phyloP scores from a whole-genome alignment of 2,329 filamentous ascomycete species.

The Dichotomopilus funicola region DNA sequence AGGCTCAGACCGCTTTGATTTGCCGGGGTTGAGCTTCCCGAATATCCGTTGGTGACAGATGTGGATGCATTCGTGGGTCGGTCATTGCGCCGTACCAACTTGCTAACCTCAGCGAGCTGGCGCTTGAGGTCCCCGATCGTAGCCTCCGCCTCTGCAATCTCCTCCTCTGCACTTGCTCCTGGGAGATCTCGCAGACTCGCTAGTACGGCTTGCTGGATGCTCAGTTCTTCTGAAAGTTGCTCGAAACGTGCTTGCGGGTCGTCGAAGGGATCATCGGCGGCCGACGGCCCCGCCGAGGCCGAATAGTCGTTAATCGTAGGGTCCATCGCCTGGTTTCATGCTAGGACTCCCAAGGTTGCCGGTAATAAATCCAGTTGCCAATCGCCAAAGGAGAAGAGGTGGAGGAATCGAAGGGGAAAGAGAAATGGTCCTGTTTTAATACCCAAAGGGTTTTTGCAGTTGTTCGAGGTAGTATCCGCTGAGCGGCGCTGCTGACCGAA shows the following conservation, averaged over 20 bases:
- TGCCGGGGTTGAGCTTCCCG: constrained; percentile 5
- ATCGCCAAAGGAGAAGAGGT: too few relatives aligned
- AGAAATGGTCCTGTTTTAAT: too few relatives aligned
- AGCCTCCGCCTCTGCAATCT: constrained; percentile 25
- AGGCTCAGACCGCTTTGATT: background rate
- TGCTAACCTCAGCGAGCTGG: constrained; percentile 21
- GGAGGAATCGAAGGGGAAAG: too few relatives aligned
- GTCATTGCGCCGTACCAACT: background rate
- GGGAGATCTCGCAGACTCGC: constrained; percentile 34
- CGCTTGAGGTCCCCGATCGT: constrained; percentile 27
- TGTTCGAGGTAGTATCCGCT: too few relatives aligned
- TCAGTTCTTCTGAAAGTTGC: constrained; percentile 36
- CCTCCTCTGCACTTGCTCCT: constrained; percentile 18
- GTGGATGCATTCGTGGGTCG: background rate
- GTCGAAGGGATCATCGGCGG: background rate
- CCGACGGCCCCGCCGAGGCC: background rate
- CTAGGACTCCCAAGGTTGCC: background rate
- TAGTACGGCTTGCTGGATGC: constrained; percentile 38
- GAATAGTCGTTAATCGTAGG: constrained; percentile 2
- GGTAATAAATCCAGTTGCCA: too few relatives aligned
- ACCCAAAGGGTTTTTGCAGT: too few relatives aligned
- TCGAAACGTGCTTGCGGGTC: constrained; percentile 8
- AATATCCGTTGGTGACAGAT: constrained; percentile 6
- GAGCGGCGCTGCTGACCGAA: too few relatives aligned
- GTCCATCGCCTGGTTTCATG: constrained; percentile 4